These are phyloP conservation scores for Eutrema yunnanense DNA, from an alignment of 345 rosid genomes.

Conservation along the genomic window DNA sequence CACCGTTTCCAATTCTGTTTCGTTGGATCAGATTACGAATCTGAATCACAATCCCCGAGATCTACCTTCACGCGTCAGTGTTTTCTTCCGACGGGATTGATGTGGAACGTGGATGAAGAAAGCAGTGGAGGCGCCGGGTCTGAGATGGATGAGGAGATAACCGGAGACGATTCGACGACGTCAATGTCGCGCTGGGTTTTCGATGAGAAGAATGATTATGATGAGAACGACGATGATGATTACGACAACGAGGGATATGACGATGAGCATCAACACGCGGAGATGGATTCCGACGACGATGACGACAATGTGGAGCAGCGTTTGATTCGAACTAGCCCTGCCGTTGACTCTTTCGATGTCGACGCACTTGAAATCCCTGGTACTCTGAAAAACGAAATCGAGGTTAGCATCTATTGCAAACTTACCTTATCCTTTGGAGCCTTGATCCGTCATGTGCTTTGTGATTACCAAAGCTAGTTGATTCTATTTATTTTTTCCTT, in stretches of 20 bases:
- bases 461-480: not conserved
- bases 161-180: conserved; percentile 52
- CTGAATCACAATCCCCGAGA: conserved; percentile 10
- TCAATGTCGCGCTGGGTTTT: conserved; percentile 90
- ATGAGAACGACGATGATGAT: conserved; percentile 40
- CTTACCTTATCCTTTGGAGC: not conserved
- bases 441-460: not conserved
- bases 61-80: not conserved
- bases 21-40: conserved; percentile 16
- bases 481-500: too few species aligned
- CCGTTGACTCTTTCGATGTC: conserved; percentile 87
- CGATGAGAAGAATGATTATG: conserved; percentile 70
- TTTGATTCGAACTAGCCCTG: conserved; percentile 91
- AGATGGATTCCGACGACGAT: conserved; percentile 67
- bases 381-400: conserved; percentile 62
- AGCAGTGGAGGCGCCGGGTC: conserved; percentile 31
- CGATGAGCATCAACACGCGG: conserved; percentile 23
- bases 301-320: conserved; percentile 65
- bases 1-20: not conserved
- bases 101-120: conserved; percentile 40
- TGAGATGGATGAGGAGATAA: conserved; percentile 40
- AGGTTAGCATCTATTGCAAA: conserved; percentile 31
- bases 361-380: conserved; percentile 96
- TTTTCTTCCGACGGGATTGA: not conserved
- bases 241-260: conserved; percentile 32